Base-by-base conservation (phyloP, 805 yeast species). In the Myxozyma sirexii region DNA sequence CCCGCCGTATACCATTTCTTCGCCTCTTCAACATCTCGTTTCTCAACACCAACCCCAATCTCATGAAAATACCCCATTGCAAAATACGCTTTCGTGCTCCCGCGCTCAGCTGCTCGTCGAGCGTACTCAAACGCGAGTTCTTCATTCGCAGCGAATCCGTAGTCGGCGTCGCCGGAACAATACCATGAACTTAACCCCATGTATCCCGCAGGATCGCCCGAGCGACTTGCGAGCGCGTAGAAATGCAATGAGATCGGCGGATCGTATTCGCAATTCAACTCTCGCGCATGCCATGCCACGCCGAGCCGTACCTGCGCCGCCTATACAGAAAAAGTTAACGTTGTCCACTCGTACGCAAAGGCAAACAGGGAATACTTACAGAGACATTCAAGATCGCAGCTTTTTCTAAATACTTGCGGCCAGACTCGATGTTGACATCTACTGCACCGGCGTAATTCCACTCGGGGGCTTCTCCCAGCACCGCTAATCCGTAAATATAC, bases 111-210 rank as follows among this genome's bases (percentile, higher is more conserved):
- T 57, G 80, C 79, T 6, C 76, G 68, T 3, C 19, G 26, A 3
- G 90, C 87, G 85, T 90, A 87, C 17, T 81, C 71, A 64, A 82
- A 85, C 0, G 91, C 90, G 74, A 86, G 86, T 46, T 77, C 78
- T 64, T 82, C 86, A 70, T 84, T 84, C 6, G 80, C 79, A 44
- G 75, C 74, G 44, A 87, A 70, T 1, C 82, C 74, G 1, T 79
- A 82, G 13, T 78, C 77, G 8, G 83, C 84, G 29, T 83, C 84
- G 1, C 96, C 96, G 0, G 90, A 84, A 12, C 87, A 77, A 66
- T 85, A 83, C 92, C 93, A 87, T 49, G 76, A 75, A 42, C 76
- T 70, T 15, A 77, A 62, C 63, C 75, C 79, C 46, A 67, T 24
- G 37, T 54, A 59, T 3, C 75, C 71, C 53, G 74, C 77, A 1